A percentile compares a stretch with the other conserved stretches of the same genome.
phyloP scores from a whole-genome alignment of 495 filamentous ascomycete genomes.

The Penicillium verhagenii region DNA sequence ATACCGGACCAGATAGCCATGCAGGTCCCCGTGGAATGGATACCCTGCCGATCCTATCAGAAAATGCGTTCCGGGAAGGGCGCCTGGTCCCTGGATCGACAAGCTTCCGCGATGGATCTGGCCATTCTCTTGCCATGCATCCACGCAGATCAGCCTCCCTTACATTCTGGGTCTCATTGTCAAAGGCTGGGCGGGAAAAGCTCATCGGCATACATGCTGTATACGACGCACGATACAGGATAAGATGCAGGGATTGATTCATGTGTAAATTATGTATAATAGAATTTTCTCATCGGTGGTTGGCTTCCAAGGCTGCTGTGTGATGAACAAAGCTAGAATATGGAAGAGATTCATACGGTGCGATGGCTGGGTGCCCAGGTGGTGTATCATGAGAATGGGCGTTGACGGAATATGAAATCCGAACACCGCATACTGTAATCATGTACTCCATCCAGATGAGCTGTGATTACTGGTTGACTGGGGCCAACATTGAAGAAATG shows the following conservation, averaged over 20 bases:
- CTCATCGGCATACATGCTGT: not conserved
- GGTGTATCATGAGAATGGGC: not conserved
- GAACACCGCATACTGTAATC: not conserved
- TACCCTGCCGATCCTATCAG: constrained; percentile 4
- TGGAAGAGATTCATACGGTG: not conserved
- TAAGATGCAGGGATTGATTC: not conserved
- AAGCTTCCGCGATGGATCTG: constrained; percentile 1
- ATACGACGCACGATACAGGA: not conserved
- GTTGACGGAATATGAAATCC: not conserved
- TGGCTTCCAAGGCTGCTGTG: not conserved
- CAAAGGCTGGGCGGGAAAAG: too few relatives aligned
- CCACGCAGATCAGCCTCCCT: constrained; percentile 16
- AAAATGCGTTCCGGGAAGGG: not conserved
- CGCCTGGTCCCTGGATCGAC: constrained; percentile 7
- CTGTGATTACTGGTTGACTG: not conserved
- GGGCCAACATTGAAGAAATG: not conserved
- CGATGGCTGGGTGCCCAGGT: not conserved
- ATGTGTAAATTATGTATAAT: not conserved
- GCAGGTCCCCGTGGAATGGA: constrained; percentile 15
- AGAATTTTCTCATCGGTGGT: not conserved
- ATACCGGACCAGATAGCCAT: constrained; percentile 2
- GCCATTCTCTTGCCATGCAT: constrained; percentile 10
- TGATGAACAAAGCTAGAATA: not conserved
- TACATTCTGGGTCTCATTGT: constrained; percentile 4
- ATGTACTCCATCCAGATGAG: not conserved